These are phyloP conservation scores for Aspergillus pseudoterreus DNA, from an alignment of 2,329 filamentous ascomycete species.

Conservation along the genomic window DNA sequence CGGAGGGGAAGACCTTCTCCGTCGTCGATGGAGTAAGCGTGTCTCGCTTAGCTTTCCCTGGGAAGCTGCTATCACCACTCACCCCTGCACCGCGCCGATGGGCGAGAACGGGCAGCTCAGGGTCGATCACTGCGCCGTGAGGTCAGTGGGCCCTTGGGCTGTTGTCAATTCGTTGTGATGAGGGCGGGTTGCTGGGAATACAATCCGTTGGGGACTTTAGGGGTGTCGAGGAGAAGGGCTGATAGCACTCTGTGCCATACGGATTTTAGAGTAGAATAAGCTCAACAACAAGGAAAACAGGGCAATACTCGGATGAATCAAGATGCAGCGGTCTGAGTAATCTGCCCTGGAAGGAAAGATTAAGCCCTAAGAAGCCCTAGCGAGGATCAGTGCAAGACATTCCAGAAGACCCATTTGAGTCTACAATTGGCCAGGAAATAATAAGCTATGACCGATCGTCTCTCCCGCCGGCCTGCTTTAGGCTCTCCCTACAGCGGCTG, in stretches of 20 bases:
- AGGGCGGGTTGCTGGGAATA: neutral
- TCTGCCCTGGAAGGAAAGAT: neutral
- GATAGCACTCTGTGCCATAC: too few relatives aligned
- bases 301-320: neutral
- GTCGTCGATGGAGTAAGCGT: too few relatives aligned
- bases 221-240: too few relatives aligned
- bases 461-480: neutral
- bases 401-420: neutral
- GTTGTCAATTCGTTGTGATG: neutral
- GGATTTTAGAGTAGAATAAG: too few relatives aligned
- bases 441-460: neutral
- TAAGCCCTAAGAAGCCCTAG: neutral
- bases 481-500: neutral
- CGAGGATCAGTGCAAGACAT: neutral
- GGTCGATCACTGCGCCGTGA: slow-evolving; percentile 1
- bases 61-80: neutral
- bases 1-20: neutral
- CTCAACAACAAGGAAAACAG: too few relatives aligned
- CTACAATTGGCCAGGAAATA: neutral
- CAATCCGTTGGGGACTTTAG: neutral
- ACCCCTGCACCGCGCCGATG: neutral
- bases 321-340: neutral
- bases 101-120: neutral
- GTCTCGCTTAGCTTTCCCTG: slow-evolving; percentile 3
- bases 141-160: neutral